Conservation (phyloP, 1,139 yeast genomes). For the Entelexis paramagnoliae region DNA sequence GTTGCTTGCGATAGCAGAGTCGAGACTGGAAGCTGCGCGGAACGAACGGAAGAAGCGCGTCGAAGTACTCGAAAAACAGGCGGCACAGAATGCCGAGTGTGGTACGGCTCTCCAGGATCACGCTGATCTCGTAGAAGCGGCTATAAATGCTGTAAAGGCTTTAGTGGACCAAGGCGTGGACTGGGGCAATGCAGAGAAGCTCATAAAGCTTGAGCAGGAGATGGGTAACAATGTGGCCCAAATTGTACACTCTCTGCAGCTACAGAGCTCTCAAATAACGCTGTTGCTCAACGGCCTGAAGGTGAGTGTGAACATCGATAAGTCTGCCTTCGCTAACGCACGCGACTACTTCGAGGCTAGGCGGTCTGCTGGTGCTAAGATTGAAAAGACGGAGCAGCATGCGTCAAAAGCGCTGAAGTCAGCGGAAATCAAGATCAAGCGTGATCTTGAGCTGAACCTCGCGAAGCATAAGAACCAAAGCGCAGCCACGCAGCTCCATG, state of each 20-base stretch:
- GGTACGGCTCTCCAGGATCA: constrained; percentile 66
- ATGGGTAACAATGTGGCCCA: constrained; percentile 57
- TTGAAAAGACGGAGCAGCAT: constrained; percentile 67
- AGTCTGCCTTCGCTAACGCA: constrained; percentile 85
- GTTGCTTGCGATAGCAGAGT: constrained; percentile 64
- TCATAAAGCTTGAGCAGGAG: constrained; percentile 57
- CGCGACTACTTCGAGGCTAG: constrained; percentile 73
- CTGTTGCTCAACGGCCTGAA: constrained; percentile 48
- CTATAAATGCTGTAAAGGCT: constrained; percentile 55
- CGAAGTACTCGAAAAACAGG: constrained; percentile 54
- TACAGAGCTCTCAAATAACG: constrained; percentile 58
- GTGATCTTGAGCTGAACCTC: constrained; percentile 57
- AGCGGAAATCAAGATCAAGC: constrained; percentile 68
- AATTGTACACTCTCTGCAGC: constrained; percentile 57
- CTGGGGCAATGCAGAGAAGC: constrained; percentile 79
- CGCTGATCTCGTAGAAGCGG: constrained; percentile 63
- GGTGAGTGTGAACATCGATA: constrained; percentile 55
- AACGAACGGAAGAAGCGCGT: constrained; percentile 65
- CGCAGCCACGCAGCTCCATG: constrained; percentile 39
- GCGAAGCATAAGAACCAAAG: constrained; percentile 35
- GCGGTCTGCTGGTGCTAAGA: constrained; percentile 67
- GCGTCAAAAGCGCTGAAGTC: constrained; percentile 71
- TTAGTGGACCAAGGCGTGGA: constrained; percentile 81
- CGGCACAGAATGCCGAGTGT: constrained; percentile 50
- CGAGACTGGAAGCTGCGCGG: constrained; percentile 62